A percentile compares a stretch with the other conserved stretches of the same genome.
Evolutionary conservation across 2,329 filamentous ascomycete species (phyloP).

Genomic region (Trichoderma atrobrunneum): DNA sequence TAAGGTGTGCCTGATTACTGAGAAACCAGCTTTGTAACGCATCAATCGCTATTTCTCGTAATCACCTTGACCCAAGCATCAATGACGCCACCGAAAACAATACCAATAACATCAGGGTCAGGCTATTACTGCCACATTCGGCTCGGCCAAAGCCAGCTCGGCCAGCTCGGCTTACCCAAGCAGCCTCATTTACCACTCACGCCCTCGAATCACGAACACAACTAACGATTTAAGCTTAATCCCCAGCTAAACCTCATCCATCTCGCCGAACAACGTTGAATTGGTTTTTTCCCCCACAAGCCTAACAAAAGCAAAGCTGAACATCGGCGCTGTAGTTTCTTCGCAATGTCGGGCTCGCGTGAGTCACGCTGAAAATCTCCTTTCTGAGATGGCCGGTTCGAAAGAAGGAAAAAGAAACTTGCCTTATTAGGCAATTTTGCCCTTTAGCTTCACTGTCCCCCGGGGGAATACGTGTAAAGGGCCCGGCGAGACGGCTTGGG

Average conservation of each 20-base stretch:
- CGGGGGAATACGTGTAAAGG: neutral
- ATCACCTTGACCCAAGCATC: neutral
- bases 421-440: neutral
- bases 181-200: neutral
- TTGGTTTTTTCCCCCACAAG: neutral
- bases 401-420: neutral
- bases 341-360: neutral
- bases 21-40: neutral
- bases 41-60: neutral
- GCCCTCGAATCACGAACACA: neutral
- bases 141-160: neutral
- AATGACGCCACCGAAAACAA: neutral
- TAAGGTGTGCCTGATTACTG: neutral
- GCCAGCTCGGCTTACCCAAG: neutral
- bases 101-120: neutral
- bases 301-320: neutral
- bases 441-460: neutral
- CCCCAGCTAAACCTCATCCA: neutral
- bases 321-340: neutral
- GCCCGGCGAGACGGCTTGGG: constrained; percentile 21
- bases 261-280: neutral
- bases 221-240: neutral
- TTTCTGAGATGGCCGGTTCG: neutral
- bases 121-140: neutral
- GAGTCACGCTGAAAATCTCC: constrained; percentile 1